These are phyloP conservation scores for Hortaea werneckii DNA, from an alignment of 2,329 filamentous ascomycete species.

Conservation along the genomic window DNA sequence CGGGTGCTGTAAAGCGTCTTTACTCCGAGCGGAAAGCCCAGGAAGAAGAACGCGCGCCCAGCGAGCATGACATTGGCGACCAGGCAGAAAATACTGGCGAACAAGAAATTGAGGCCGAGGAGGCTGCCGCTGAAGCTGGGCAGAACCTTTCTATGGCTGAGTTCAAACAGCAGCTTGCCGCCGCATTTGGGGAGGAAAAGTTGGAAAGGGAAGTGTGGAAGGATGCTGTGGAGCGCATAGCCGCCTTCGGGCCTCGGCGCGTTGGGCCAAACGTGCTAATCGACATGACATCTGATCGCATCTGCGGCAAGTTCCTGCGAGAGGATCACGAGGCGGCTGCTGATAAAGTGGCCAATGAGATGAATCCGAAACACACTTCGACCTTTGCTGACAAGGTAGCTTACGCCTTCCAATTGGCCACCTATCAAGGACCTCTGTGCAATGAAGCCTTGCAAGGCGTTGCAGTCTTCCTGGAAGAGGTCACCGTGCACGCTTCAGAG, in stretches of 20 bases:
- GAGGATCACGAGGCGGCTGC: constrained; percentile 15
- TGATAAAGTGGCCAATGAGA: not conserved
- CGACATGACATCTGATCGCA: constrained; percentile 63
- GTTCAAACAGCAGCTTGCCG: constrained; percentile 62
- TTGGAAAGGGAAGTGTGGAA: constrained; percentile 68
- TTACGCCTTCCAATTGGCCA: constrained; percentile 90
- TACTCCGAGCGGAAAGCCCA: constrained; percentile 59
- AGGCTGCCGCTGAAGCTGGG: constrained; percentile 41
- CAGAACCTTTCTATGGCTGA: constrained; percentile 61
- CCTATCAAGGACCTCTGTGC: constrained; percentile 79
- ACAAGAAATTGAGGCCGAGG: constrained; percentile 39
- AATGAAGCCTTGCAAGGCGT: constrained; percentile 88
- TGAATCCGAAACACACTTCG: constrained; percentile 14
- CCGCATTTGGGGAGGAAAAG: constrained; percentile 60
- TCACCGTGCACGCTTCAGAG: constrained; percentile 49
- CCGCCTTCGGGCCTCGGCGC: constrained; percentile 79
- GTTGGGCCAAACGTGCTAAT: constrained; percentile 83
- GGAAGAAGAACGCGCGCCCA: constrained; percentile 31
- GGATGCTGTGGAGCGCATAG: constrained; percentile 65
- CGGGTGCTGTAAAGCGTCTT: constrained; percentile 65
- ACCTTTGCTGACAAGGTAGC: constrained; percentile 75
- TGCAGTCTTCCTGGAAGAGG: constrained; percentile 78
- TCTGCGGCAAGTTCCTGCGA: constrained; percentile 52
- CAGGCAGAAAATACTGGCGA: constrained; percentile 23
- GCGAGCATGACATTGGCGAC: constrained; percentile 30